These are phyloP conservation scores for Clarireedia monteithiana DNA, from an alignment of 2,329 filamentous ascomycete species.

Conservation along the genomic window DNA sequence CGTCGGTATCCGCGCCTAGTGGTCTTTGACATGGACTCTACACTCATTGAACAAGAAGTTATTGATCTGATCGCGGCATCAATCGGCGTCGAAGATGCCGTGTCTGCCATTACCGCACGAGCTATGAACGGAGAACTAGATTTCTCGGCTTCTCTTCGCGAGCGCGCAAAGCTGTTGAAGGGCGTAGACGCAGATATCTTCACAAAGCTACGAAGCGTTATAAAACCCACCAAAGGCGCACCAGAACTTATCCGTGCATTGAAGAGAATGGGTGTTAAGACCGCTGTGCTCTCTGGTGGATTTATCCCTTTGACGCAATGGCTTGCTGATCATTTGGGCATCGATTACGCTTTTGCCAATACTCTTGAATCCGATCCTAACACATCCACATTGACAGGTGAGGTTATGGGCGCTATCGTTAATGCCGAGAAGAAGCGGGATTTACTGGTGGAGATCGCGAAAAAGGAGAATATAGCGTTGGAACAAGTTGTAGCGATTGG, in stretches of 20 bases:
- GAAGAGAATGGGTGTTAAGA: conserved; percentile 73
- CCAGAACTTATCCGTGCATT: conserved; percentile 65
- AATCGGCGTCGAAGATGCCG: conserved; percentile 72
- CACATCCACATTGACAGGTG: conserved; percentile 55
- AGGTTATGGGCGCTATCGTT: conserved; percentile 64
- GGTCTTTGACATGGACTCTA: conserved; percentile 98
- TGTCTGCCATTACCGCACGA: conserved; percentile 82
- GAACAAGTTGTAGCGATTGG: conserved; percentile 67
- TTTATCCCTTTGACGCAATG: conserved; percentile 85
- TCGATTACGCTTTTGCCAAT: conserved; percentile 87
- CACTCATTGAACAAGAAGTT: conserved; percentile 92
- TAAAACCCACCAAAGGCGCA: conserved; percentile 78
- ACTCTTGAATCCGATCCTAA: conserved; percentile 60
- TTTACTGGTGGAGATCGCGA: conserved; percentile 62
- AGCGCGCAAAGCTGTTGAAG: conserved; percentile 71
- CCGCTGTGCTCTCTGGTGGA: conserved; percentile 85
- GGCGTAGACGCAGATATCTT: conserved; percentile 76
- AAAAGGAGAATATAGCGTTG: conserved; percentile 55
- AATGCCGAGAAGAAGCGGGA: conserved; percentile 68
- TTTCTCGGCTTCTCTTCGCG: conserved; percentile 76
- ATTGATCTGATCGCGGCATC: conserved; percentile 90
- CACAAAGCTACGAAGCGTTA: conserved; percentile 62
- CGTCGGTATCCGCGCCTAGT: conserved; percentile 76
- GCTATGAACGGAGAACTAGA: conserved; percentile 96
- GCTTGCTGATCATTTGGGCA: conserved; percentile 71